Base-by-base conservation (phyloP, 129 eudicot genomes). In the Silybum marianum region DNA sequence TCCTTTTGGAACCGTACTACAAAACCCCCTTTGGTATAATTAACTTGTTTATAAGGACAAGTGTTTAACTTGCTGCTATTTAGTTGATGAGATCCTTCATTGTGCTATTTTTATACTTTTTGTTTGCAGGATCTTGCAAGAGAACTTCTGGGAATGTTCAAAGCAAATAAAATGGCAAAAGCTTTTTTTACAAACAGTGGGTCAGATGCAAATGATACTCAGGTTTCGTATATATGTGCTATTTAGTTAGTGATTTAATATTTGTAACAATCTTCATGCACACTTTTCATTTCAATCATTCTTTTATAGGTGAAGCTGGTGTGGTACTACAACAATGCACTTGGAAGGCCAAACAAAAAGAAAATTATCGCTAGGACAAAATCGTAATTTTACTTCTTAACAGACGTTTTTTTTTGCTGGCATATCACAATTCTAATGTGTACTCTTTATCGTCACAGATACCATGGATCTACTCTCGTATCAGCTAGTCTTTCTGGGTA, bases 401-500 rank as follows among this genome's bases (percentile, higher is more conserved):
- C 30, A 25, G 14, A 32, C 40, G 6, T 32, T 13, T 23, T 71
- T 70, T 30, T 2, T 42, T 34, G 5, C 69, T 34, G 5, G 21
- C 39, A 70, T 68, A 44, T 12, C 58, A 62, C 1, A 22, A 8
- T 7, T 63, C 30, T 78, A 38, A 54, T 38, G 72, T 65, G 78
- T 39, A 63, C 69, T 69, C 39, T 86, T 22, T 62, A n/a, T 77
- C 39, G 71, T 80, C 81, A 79, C 90, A 95, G 99, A 38, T 95
- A 95, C 84, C 99, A 95, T 86, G 97, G 99, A 65, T 95, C 99
- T 30, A 92, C 99, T 21, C 89, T 95, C 38, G 81, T 92, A 73
- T 75, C 99, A 38, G 99, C 99, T 69, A 95, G 99, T 80, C 97
- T 95, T 75, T 90, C 97, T 10, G 99, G 99, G 99, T 95, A 90